Evolutionary conservation across 208 protist species (phyloP), one percentile per base, ranked within the genome.

Genomic region (Endotrypanum monterogeii): DNA sequence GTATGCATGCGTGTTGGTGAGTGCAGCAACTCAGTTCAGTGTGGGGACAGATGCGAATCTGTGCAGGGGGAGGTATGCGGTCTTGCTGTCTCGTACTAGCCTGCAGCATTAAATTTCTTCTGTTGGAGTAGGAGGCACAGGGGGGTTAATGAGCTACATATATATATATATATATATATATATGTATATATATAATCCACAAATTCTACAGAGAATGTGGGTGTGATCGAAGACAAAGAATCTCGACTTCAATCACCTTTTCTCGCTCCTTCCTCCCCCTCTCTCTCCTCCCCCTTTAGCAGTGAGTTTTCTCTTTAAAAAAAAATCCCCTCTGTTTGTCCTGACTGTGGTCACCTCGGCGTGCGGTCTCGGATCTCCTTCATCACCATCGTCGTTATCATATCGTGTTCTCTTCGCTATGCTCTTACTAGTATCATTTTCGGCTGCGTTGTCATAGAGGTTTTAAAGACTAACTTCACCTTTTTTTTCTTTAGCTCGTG

Each of bases 371-470:
- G 16, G 35, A 20, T 23, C 35, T 11, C n/a, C 9, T 44, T 20
- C 16, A 16, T 37, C n/a, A 5, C 30, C 56, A 39, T 16, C 16
- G 16, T n/a, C 35, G 25, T 20, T 23, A 39, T 63, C 58, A 3
- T 46, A 18, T 30, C 58, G n/a, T 46, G 6, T 46, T 63, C 35
- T 63, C 3, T 37, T 46, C 20, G 35, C n/a, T n/a, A 63, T n/a
- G n/a, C n/a, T n/a, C n/a, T n/a, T n/a, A n/a, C n/a, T n/a, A n/a
- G n/a, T n/a, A n/a, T n/a, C n/a, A n/a, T n/a, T n/a, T n/a, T n/a
- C n/a, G n/a, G n/a, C n/a, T n/a, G n/a, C n/a, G n/a, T n/a, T n/a
- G 32, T 37, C 57, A 62, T 62, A 62, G 57, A 62, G 2, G 25
- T 48, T 57, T 20, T n/a, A 35, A 18, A 41, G 25, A 41, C 28